Conservation (phyloP, 331 rosid species). For the Stylosanthes scabra region DNA sequence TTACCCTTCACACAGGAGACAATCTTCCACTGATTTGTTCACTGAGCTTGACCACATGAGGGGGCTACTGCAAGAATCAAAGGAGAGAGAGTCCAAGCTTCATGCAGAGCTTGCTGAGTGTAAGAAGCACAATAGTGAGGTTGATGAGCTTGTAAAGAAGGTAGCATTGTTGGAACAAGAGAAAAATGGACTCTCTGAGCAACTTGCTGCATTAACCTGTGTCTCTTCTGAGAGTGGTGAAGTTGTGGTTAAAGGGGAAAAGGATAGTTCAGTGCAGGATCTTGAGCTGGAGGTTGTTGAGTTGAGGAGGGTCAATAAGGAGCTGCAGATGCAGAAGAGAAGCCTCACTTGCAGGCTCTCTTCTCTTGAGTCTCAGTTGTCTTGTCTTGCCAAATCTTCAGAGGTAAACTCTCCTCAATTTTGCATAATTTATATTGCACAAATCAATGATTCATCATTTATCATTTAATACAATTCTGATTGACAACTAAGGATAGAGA, state of each 20-base stretch:
- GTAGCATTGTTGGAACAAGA: conserved; percentile 68
- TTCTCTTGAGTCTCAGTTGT: conserved; percentile 67
- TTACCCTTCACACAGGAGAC: conserved; percentile 79
- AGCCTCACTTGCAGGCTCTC: conserved; percentile 79
- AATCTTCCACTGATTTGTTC: conserved; percentile 90
- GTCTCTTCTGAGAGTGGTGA: conserved; percentile 56
- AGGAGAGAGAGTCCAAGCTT: conserved; percentile 82
- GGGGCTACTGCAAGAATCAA: conserved; percentile 74
- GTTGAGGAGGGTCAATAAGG: conserved; percentile 89
- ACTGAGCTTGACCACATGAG: conserved; percentile 91
- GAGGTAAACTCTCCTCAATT: conserved; percentile 56
- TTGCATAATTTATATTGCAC: not conserved
- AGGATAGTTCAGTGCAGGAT: conserved; percentile 41
- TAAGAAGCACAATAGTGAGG: conserved; percentile 56
- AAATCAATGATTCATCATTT: conserved; percentile 8
- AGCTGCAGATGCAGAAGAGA: conserved; percentile 94
- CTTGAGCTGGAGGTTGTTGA: conserved; percentile 91
- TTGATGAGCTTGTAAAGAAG: conserved; percentile 60
- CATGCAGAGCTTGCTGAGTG: conserved; percentile 78
- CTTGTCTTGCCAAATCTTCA: conserved; percentile 63
- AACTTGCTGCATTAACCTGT: conserved; percentile 46
- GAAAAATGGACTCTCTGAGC: conserved; percentile 60
- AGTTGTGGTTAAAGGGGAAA: conserved; percentile 42
- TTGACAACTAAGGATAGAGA: not conserved
- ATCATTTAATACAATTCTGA: not conserved